A percentile compares a stretch with the other conserved stretches of the same genome.
Conservation (phyloP, 345 rosid genomes). For the Draba incana region DNA sequence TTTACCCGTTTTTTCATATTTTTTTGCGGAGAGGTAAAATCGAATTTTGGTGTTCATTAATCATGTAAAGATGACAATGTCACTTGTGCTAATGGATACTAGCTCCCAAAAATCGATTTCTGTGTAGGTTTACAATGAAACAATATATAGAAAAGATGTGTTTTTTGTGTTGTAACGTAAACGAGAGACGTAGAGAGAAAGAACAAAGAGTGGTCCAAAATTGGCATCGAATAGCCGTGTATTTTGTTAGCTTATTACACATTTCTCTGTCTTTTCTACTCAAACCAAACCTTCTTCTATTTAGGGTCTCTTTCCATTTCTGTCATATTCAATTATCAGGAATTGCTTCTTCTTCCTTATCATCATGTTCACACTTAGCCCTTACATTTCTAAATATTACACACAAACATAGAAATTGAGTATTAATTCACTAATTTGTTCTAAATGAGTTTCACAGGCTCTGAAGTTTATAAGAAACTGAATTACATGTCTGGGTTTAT, state of each 20-base stretch:
- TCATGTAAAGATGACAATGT: no score
- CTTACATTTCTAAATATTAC: conserved; percentile 5
- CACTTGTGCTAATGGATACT: no score
- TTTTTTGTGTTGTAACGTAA: conserved; percentile 7
- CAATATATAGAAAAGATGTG: background rate
- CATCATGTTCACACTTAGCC: background rate
- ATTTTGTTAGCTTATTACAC: conserved; percentile 13
- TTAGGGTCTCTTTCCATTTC: conserved; percentile 25
- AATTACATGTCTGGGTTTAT: background rate
- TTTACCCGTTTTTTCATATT: no score
- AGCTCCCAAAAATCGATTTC: no score
- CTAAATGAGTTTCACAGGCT: background rate
- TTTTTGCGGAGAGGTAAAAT: no score
- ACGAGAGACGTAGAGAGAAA: conserved; percentile 18
- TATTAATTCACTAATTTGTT: background rate
- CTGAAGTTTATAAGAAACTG: background rate
- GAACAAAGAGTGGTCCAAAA: conserved; percentile 33
- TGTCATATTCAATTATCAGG: background rate
- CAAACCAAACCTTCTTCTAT: conserved; percentile 9
- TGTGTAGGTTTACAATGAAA: background rate
- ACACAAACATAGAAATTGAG: background rate
- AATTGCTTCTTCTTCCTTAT: background rate
- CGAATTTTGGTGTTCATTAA: no score
- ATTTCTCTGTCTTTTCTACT: conserved; percentile 15
- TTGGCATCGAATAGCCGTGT: conserved; percentile 1